A percentile compares a stretch with the other conserved stretches of the same genome.
Conservation (phyloP, 1,139 yeast species). For the Yamadazyma triangularis region DNA sequence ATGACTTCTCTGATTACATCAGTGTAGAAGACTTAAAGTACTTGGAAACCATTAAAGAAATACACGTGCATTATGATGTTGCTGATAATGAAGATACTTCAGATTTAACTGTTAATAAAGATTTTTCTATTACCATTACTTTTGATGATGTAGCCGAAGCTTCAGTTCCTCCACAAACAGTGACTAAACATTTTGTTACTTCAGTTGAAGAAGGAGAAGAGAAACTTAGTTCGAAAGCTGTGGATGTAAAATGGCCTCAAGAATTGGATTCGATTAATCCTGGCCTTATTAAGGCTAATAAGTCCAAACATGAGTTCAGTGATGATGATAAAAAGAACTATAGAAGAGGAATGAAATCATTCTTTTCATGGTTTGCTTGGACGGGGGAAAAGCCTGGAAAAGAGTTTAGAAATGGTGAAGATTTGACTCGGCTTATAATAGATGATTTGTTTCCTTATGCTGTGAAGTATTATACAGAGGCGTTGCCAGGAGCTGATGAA, state of each 20-base stretch:
- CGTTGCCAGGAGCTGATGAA: slow-evolving; percentile 55
- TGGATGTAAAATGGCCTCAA: slow-evolving; percentile 55
- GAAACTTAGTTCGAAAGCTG: slow-evolving; percentile 46
- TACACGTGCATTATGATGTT: slow-evolving; percentile 49
- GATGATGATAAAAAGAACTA: slow-evolving; percentile 56
- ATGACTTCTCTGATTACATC: slow-evolving; percentile 68
- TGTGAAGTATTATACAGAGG: slow-evolving; percentile 67
- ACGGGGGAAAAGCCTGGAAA: slow-evolving; percentile 70
- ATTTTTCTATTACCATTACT: slow-evolving; percentile 53
- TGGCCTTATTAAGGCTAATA: slow-evolving; percentile 31
- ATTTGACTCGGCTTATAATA: slow-evolving; percentile 54
- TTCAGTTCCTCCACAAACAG: slow-evolving; percentile 45
- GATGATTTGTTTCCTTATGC: slow-evolving; percentile 73
- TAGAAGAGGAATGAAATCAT: slow-evolving; percentile 66
- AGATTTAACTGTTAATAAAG: slow-evolving; percentile 29
- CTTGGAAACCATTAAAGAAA: slow-evolving; percentile 54
- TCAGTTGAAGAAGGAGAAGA: slow-evolving; percentile 48
- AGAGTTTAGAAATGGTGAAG: slow-evolving; percentile 70
- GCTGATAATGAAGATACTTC: slow-evolving; percentile 19
- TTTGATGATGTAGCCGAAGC: slow-evolving; percentile 44
- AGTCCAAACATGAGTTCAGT: slow-evolving; percentile 28
- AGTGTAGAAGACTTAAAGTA: slow-evolving; percentile 65
- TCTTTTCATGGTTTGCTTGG: slow-evolving; percentile 74
- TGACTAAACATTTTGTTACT: slow-evolving; percentile 50
- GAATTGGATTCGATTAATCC: slow-evolving; percentile 55